Percentiles rank a stretch among this genome's conserved stretches.
phyloP scores from a whole-genome alignment of 306 rosid species.

The Rosa rugosa region DNA sequence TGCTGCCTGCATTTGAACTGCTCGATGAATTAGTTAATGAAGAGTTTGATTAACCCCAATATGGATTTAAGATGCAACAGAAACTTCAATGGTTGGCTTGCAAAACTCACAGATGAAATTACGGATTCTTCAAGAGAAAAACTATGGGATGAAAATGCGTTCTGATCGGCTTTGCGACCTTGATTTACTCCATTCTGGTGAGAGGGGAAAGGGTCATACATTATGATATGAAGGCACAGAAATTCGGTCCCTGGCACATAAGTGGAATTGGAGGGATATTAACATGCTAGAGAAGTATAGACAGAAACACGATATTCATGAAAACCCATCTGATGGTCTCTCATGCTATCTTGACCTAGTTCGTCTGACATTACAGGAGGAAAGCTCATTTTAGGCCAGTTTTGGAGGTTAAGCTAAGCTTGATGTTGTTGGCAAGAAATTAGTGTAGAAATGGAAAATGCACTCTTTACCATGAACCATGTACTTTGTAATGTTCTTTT shows the following conservation, averaged over 20 bases:
- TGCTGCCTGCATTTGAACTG: slow-evolving; percentile 60
- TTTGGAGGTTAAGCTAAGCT: background rate
- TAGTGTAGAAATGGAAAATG: background rate
- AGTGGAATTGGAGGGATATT: background rate
- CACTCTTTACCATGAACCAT: background rate
- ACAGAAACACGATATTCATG: background rate
- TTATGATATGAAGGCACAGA: background rate
- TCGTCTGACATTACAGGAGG: background rate
- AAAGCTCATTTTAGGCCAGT: background rate
- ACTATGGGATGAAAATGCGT: background rate
- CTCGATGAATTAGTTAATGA: slow-evolving; percentile 54
- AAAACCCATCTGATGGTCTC: no score
- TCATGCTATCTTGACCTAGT: no score
- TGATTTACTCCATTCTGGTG: background rate
- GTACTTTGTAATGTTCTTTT: background rate
- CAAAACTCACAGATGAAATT: background rate
- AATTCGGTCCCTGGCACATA: background rate
- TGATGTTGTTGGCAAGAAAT: background rate
- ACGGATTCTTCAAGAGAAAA: background rate
- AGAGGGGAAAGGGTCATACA: background rate
- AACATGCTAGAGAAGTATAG: background rate
- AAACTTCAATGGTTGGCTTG: background rate
- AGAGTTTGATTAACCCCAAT: slow-evolving; percentile 19
- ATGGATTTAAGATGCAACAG: slow-evolving; percentile 17
- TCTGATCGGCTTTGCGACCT: background rate